Evolutionary conservation across 179 eudicot genomes (phyloP), one percentile per base, ranked within the genome.

Genomic region (Spergularia azorica): DNA sequence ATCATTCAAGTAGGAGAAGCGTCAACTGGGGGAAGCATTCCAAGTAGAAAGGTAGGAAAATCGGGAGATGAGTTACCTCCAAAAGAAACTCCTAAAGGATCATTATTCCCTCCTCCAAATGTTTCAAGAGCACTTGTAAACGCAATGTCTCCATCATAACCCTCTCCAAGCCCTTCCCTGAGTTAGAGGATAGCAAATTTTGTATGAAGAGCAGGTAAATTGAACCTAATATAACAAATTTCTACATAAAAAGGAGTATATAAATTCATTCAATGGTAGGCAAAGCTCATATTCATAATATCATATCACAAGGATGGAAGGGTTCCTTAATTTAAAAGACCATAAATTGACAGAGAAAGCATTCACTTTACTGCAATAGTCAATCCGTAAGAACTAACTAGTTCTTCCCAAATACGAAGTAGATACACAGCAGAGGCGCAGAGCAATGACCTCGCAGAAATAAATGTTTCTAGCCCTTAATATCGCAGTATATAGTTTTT

Each of bases 161-260:
- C 94, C 78, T 92, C 98, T 86, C 94, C 97, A 82, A 94, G 98
- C 67, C 97, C 94, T 84, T 92, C 98, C 76, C 98, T 94, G 89
- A 80, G 74, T 72, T 58, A 59, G 50, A 78, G 39, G 18, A 74
- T 5, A 68, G 57, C 51, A 63, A 69, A 50, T 21, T 78, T 36
- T 46, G 52, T 20, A 56, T 55, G 75, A 76, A 66, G 26, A 59
- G 56, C 67, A 18, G 63, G 39, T 21, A 16, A 58, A 50, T 32
- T 6, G 46, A 70, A 46, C 60, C 66, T 4, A 58, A 12, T 21
- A 7, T 54, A 13, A 58, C 18, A 21, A 52, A n/a, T 8, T 9
- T 65, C 14, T 38, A 32, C 9, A 6, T 2, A 5, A 9, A 1
- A 39, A 38, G 15, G 41, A 36, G 21, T 16, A 41, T 41, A 39